Percentiles rank a stretch among this genome's conserved stretches.
These are phyloP conservation scores for Lentinula edodes DNA, from an alignment of 768 basidiomycete species.

Conservation along the genomic window DNA sequence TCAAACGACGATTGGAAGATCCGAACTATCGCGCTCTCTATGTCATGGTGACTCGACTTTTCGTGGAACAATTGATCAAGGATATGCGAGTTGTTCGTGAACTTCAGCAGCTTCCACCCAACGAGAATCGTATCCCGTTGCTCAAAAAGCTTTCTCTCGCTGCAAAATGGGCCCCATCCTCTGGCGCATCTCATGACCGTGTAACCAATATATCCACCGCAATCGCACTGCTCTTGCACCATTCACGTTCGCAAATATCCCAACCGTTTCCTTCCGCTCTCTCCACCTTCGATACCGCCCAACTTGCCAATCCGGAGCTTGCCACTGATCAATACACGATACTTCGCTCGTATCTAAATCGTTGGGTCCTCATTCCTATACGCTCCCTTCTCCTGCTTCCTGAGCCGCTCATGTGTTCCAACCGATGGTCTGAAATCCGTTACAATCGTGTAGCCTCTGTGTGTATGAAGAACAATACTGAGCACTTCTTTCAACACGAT, in stretches of 20 bases:
- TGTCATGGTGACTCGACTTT: slow-evolving; percentile 55
- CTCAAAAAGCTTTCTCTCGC: slow-evolving; percentile 48
- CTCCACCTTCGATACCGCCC: slow-evolving; percentile 15
- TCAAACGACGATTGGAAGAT: slow-evolving; percentile 37
- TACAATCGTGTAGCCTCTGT: slow-evolving; percentile 57
- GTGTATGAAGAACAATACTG: slow-evolving; percentile 57
- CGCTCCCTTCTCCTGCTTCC: slow-evolving; percentile 40
- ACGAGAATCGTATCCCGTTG: slow-evolving; percentile 23
- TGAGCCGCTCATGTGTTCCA: slow-evolving; percentile 58
- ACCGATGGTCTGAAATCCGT: slow-evolving; percentile 50
- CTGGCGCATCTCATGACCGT: slow-evolving; percentile 53
- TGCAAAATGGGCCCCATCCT: slow-evolving; percentile 69
- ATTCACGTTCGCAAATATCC: slow-evolving; percentile 21
- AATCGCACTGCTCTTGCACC: slow-evolving; percentile 48
- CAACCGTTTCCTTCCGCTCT: slow-evolving; percentile 26
- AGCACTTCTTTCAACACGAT: slow-evolving; percentile 54
- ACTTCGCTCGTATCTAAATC: slow-evolving; percentile 54
- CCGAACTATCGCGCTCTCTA: slow-evolving; percentile 59
- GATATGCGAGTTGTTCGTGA: slow-evolving; percentile 40
- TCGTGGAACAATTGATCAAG: slow-evolving; percentile 42
- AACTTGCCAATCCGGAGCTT: slow-evolving; percentile 21
- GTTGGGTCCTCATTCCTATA: slow-evolving; percentile 54
- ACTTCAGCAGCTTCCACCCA: slow-evolving; percentile 26
- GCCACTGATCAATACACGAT: slow-evolving; percentile 16
- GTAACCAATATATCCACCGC: slow-evolving; percentile 63